Percentiles rank a stretch among this genome's conserved stretches.
Conservation (phyloP, 805 yeast species). For the Hanseniaspora clermontiae region DNA sequence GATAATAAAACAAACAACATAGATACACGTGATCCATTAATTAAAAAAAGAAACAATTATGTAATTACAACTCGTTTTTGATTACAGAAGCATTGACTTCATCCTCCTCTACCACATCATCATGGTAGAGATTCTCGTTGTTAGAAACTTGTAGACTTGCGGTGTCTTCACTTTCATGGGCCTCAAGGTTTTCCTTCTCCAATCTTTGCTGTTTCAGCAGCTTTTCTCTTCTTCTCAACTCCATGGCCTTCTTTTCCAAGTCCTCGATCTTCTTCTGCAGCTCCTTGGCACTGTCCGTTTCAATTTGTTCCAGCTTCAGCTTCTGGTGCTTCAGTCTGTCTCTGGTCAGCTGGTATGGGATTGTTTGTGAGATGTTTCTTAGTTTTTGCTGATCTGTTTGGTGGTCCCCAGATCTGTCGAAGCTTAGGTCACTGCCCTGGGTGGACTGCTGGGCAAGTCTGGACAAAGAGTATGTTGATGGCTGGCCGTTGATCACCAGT, state of each 20-base stretch:
- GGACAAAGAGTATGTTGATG: constrained; percentile 12
- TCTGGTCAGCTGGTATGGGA: constrained; percentile 71
- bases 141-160: background rate
- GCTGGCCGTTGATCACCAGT: constrained; percentile 13
- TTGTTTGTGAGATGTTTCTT: constrained; percentile 69
- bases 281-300: constrained; percentile 64
- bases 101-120: background rate
- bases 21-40: no score
- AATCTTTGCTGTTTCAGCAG: constrained; percentile 26
- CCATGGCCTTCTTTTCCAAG: constrained; percentile 62
- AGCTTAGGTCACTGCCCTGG: background rate
- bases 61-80: background rate
- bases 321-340: constrained; percentile 64
- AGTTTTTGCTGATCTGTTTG: constrained; percentile 39
- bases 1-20: no score
- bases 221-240: constrained; percentile 54
- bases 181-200: background rate
- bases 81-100: constrained; percentile 3
- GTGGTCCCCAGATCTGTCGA: background rate
- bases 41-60: no score
- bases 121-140: background rate
- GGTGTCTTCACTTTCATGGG: background rate
- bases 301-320: constrained; percentile 66
- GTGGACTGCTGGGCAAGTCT: constrained; percentile 2
- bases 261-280: constrained; percentile 62